Base-by-base conservation (phyloP, 2,329 filamentous ascomycete species). In the Fusarium anguioides region DNA sequence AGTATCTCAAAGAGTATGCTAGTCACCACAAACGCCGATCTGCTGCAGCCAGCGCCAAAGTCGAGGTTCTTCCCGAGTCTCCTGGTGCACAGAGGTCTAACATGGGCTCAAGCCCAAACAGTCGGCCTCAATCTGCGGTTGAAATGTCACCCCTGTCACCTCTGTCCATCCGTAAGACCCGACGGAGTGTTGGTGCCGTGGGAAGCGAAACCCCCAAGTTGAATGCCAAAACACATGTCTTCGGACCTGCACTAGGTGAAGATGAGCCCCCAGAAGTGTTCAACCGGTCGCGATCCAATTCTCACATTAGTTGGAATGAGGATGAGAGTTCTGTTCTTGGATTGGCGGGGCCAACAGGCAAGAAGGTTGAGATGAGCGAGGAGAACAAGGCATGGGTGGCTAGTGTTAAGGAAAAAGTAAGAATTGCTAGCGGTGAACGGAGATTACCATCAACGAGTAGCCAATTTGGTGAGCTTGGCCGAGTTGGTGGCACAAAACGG, bases 1-100 rank as follows among this genome's bases (percentile, higher is more conserved):
- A 98, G 77, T 99, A 97, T 75, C 84, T 99, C 39, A 91, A 94
- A 71, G 93, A 97, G 77, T 99, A 97, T 73, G 94, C 94, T 9
- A 89, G 89, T 60, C 96, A 99, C 75, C 96, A 99, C 76, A 92
- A 92, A 40, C 89, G 92, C n/a, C 89, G 87, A 39, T 86, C 86
- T 49, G 77, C 80, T 60, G 78, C 78, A 52, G 74, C 75, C 12
- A 82, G 83, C 46, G 80, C 84, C 56, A 86, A 84, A 73, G 83
- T 90, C 10, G 87, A 90, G 72, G 81, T 91, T 21, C 79, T 81
- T 14, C 75, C 69, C 11, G 70, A 74, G 17, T 64, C 68, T 11
- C 58, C 73, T 4, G 74, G 75, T 39, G 71, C 70, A 18, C 73
- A 69, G n/a, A 68, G 66, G 29, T 66, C 72, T 10, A 74, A 72